Evolutionary conservation across 1,284 basidiomycete genomes (phyloP).

Genomic region (Trichosporon sp.): DNA sequence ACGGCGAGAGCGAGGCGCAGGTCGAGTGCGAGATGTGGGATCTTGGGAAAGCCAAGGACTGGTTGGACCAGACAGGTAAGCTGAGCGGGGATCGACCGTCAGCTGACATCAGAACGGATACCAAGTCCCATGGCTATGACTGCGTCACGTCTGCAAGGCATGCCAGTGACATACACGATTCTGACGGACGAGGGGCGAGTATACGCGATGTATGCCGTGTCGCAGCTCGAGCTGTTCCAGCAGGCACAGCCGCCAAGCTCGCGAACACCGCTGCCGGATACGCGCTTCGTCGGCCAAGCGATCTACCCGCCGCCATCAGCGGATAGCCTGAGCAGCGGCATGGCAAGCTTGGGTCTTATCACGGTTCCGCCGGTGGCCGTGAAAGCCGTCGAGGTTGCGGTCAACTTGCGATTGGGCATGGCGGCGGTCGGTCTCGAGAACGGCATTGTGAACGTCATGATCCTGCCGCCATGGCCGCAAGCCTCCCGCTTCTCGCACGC

Average conservation of each 20-base stretch:
- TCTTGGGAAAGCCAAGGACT: constrained; percentile 38
- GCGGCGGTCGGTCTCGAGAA: constrained; percentile 76
- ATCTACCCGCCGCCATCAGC: background rate
- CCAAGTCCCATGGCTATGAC: constrained; percentile 35
- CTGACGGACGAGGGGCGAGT: constrained; percentile 55
- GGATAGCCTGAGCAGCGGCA: constrained; percentile 20
- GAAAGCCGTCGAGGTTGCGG: constrained; percentile 65
- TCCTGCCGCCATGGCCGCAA: constrained; percentile 43
- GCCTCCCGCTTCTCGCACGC: constrained; percentile 39
- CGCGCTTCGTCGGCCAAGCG: background rate
- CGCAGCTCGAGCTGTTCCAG: constrained; percentile 29
- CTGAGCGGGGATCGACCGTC: too few species aligned
- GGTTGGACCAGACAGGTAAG: constrained; percentile 37
- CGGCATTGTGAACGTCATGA: constrained; percentile 63
- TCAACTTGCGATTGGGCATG: constrained; percentile 83
- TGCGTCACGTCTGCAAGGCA: constrained; percentile 36
- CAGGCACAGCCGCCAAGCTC: constrained; percentile 3
- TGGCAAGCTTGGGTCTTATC: constrained; percentile 18
- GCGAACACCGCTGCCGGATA: background rate
- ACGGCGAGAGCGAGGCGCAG: constrained; percentile 49
- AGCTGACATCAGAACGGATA: constrained; percentile 19
- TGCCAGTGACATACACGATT: constrained; percentile 49
- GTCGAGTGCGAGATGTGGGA: constrained; percentile 53
- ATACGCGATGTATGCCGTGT: constrained; percentile 49
- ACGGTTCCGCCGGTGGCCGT: constrained; percentile 47